phyloP scores from a whole-genome alignment of 1,284 basidiomycete species.

The Cerrena zonata region DNA sequence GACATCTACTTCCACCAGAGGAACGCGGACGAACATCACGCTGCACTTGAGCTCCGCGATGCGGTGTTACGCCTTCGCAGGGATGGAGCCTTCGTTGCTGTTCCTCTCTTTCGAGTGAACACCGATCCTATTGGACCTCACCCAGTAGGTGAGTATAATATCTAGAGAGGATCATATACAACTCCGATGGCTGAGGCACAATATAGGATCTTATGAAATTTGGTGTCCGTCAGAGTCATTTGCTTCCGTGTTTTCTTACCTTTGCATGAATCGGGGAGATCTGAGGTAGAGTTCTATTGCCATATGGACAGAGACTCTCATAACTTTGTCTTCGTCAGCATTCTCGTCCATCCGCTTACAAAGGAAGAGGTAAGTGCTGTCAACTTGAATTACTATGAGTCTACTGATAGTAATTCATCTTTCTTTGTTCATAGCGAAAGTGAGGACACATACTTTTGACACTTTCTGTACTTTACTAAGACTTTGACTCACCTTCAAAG shows the following conservation, averaged over 20 bases:
- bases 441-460: background rate
- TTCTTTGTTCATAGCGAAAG: background rate
- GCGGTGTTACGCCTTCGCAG: constrained; percentile 61
- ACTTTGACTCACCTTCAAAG: constrained; percentile 21
- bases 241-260: constrained; percentile 64
- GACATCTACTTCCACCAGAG: constrained; percentile 75
- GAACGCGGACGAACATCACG: constrained; percentile 55
- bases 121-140: constrained; percentile 65
- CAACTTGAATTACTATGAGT: background rate
- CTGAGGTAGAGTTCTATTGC: constrained; percentile 45
- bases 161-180: background rate
- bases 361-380: constrained; percentile 48
- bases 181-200: background rate
- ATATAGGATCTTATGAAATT: constrained; percentile 67
- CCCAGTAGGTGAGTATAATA: constrained; percentile 56
- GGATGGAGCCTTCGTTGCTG: constrained; percentile 71
- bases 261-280: constrained; percentile 58
- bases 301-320: background rate
- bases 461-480: too few relatives aligned
- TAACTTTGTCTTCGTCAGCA: constrained; percentile 29
- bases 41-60: constrained; percentile 62
- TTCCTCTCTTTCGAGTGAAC: constrained; percentile 67
- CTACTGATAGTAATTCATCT: too few relatives aligned
- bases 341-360: constrained; percentile 68
- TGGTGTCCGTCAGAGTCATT: constrained; percentile 73